Conservation (phyloP, 2,329 filamentous ascomycete species). For the Fusarium nanum region DNA sequence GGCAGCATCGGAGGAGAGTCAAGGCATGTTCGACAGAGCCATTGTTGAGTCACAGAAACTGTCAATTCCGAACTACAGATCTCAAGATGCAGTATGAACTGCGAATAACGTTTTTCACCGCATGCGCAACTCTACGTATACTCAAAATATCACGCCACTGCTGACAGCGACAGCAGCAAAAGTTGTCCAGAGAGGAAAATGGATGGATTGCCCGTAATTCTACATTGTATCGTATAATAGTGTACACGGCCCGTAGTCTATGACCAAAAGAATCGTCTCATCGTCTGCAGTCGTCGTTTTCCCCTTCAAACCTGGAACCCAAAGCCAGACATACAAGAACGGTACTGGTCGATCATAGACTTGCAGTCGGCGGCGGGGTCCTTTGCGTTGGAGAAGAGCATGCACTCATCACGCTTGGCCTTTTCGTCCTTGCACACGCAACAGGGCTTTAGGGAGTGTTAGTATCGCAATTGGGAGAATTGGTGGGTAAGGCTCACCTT, state of each 20-base stretch:
- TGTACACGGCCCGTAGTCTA: slow-evolving; percentile 36
- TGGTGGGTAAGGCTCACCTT: slow-evolving; percentile 53
- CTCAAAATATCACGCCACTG: slow-evolving; percentile 39
- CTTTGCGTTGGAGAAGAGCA: slow-evolving; percentile 91
- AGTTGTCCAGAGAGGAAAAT: slow-evolving; percentile 39
- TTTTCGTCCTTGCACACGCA: slow-evolving; percentile 99
- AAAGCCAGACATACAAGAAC: slow-evolving; percentile 90
- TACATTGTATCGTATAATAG: slow-evolving; percentile 42
- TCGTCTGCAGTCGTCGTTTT: not conserved
- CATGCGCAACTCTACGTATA: not conserved
- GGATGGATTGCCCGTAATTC: slow-evolving; percentile 39
- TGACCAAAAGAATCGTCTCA: slow-evolving; percentile 14
- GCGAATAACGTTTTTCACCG: not conserved
- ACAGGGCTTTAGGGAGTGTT: slow-evolving; percentile 75
- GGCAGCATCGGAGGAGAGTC: not conserved
- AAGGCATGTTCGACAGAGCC: not conserved
- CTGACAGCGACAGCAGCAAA: not conserved
- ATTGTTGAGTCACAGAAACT: not conserved
- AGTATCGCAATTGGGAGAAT: slow-evolving; percentile 32
- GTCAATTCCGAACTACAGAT: not conserved
- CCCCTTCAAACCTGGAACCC: slow-evolving; percentile 77
- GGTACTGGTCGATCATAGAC: slow-evolving; percentile 85
- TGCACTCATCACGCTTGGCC: slow-evolving; percentile 92
- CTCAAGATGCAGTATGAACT: not conserved
- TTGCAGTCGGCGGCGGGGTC: slow-evolving; percentile 88